A percentile compares a stretch with the other conserved stretches of the same genome.
These are phyloP conservation scores for Biscogniauxia sp. DNA, from an alignment of 2,329 filamentous ascomycete species.

Conservation along the genomic window DNA sequence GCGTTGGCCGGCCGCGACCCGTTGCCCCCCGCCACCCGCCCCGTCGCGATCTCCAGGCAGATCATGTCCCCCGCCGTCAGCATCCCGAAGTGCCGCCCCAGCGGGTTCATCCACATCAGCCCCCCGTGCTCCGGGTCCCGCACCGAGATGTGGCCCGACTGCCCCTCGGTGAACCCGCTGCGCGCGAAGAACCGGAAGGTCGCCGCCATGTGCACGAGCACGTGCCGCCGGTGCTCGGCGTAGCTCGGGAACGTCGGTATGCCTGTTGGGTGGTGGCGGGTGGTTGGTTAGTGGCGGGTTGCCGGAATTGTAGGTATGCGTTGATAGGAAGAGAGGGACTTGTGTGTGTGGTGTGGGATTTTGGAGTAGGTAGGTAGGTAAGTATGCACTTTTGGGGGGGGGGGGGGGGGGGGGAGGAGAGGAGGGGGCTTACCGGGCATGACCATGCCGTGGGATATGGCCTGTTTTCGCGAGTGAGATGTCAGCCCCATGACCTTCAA, in stretches of 20 bases:
- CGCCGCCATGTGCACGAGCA: conserved; percentile 63
- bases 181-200: conserved; percentile 68
- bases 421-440: conserved; percentile 27
- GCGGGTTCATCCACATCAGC: conserved; percentile 63
- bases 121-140: conserved; percentile 28
- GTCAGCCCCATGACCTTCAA: background rate
- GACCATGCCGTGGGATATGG: conserved; percentile 36
- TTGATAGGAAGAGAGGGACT: too few relatives aligned
- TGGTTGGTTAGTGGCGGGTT: background rate
- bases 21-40: conserved; percentile 64
- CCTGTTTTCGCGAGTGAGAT: conserved; percentile 16
- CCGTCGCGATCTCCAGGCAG: conserved; percentile 55
- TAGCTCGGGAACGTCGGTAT: conserved; percentile 43
- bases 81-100: conserved; percentile 64
- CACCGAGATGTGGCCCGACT: conserved; percentile 48
- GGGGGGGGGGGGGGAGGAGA: background rate
- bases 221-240: conserved; percentile 56
- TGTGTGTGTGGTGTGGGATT: too few relatives aligned
- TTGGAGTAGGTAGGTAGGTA: too few relatives aligned
- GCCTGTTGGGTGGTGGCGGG: conserved; percentile 24
- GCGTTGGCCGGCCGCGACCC: conserved; percentile 59
- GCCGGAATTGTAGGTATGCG: too few relatives aligned
- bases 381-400: too few relatives aligned
- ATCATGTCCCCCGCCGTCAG: conserved; percentile 67
- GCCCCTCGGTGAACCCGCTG: conserved; percentile 66